Evolutionary conservation across 164 flowering plant species (phyloP).

Genomic region (Stephania japonica): DNA sequence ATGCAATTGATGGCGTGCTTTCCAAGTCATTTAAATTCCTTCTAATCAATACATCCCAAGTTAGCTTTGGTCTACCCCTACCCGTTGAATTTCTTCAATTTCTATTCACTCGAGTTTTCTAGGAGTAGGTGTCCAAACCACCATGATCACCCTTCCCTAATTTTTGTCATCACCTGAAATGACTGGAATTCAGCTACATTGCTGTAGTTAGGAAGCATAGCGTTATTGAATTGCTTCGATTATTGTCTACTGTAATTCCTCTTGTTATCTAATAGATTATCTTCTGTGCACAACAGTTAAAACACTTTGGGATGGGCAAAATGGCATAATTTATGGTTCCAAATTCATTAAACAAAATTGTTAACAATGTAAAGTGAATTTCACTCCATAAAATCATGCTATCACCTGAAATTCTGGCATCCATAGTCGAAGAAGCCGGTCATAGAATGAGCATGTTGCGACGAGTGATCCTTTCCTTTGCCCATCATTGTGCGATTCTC

Average conservation of each 20-base stretch:
- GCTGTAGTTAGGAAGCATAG: too few species aligned
- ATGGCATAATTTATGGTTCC: neutral
- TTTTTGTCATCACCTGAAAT: neutral
- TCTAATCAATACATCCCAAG: too few species aligned
- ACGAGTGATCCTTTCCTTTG: slow-evolving; percentile 28
- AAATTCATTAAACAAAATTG: neutral
- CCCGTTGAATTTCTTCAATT: too few species aligned
- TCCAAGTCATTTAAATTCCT: too few species aligned
- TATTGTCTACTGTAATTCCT: too few species aligned
- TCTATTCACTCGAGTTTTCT: too few species aligned
- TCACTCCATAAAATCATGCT: neutral
- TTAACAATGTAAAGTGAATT: too few species aligned
- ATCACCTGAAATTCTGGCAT: slow-evolving; percentile 36
- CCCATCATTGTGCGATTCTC: slow-evolving; percentile 11
- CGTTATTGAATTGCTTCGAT: too few species aligned
- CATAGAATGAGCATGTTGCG: slow-evolving; percentile 96
- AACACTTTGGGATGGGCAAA: neutral
- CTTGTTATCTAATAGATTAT: neutral
- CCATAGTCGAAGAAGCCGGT: slow-evolving; percentile 75
- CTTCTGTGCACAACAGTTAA: neutral
- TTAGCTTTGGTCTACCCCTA: too few species aligned
- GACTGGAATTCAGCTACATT: neutral
- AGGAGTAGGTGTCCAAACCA: too few species aligned
- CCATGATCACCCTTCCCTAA: too few species aligned
- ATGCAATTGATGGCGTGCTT: too few species aligned